Percentiles rank a stretch among this genome's conserved stretches.
These are phyloP conservation scores for Ceratocystis ficicola DNA, from an alignment of 2,329 filamentous ascomycete genomes.

Conservation along the genomic window DNA sequence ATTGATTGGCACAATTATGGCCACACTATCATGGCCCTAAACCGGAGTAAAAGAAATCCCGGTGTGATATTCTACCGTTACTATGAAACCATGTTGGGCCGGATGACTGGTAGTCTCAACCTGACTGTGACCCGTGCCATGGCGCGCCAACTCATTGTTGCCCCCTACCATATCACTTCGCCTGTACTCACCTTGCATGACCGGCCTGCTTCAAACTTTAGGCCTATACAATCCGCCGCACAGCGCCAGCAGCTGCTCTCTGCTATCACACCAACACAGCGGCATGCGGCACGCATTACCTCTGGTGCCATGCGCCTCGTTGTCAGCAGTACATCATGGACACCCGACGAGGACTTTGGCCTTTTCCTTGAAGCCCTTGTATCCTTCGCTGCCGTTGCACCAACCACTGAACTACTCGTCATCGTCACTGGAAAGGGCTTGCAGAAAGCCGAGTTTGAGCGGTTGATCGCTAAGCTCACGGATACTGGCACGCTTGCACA, in stretches of 20 bases:
- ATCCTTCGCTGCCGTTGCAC: constrained; percentile 49
- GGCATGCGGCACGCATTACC: constrained; percentile 47
- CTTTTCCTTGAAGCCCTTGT: constrained; percentile 74
- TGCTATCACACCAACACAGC: constrained; percentile 50
- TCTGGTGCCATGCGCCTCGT: constrained; percentile 53
- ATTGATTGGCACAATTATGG: constrained; percentile 99
- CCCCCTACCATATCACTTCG: constrained; percentile 52
- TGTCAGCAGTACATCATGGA: constrained; percentile 95
- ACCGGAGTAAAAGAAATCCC: constrained; percentile 47
- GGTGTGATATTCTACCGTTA: constrained; percentile 64
- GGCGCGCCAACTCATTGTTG: constrained; percentile 53
- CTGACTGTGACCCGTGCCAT: constrained; percentile 86
- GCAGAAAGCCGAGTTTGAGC: constrained; percentile 62
- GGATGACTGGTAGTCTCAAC: constrained; percentile 55
- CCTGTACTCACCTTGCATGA: constrained; percentile 69
- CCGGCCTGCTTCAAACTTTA: constrained; percentile 71
- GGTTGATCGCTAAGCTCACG: constrained; percentile 50
- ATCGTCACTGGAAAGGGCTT: constrained; percentile 94
- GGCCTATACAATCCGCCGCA: constrained; percentile 44
- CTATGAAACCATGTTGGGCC: constrained; percentile 66
- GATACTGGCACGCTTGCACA: constrained; percentile 51
- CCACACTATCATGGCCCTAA: constrained; percentile 72
- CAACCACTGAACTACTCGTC: constrained; percentile 48
- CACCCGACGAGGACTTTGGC: constrained; percentile 87
- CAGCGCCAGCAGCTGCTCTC: constrained; percentile 49